These are phyloP conservation scores for Pyrenochaeta sp. DNA, from an alignment of 2,329 filamentous ascomycete species.

Conservation along the genomic window DNA sequence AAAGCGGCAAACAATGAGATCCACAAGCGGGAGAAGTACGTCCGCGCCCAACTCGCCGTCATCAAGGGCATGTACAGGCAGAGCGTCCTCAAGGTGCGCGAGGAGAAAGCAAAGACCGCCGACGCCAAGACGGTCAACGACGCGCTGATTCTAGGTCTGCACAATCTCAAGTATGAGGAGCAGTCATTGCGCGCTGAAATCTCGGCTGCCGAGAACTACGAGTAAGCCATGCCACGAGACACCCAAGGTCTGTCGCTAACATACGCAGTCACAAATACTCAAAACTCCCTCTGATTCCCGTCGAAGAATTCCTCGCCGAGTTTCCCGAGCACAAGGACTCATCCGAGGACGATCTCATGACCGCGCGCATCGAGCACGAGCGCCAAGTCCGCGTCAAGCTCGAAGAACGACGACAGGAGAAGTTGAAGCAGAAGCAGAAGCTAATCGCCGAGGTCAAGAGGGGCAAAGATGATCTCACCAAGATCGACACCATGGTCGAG, in stretches of 20 bases:
- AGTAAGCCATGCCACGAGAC: slow-evolving; percentile 61
- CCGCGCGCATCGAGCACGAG: slow-evolving; percentile 90
- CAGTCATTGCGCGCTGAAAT: slow-evolving; percentile 91
- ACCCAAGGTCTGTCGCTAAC: slow-evolving; percentile 17
- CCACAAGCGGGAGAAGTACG: slow-evolving; percentile 68
- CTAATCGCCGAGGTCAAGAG: slow-evolving; percentile 83
- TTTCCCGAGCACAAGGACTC: slow-evolving; percentile 77
- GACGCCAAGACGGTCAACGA: slow-evolving; percentile 92
- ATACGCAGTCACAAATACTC: slow-evolving; percentile 79
- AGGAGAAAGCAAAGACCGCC: slow-evolving; percentile 85
- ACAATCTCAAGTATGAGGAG: slow-evolving; percentile 97
- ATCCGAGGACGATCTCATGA: slow-evolving; percentile 83
- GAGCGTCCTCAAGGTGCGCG: slow-evolving; percentile 79
- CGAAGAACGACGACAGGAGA: slow-evolving; percentile 77
- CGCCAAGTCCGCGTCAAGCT: slow-evolving; percentile 81
- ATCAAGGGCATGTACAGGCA: slow-evolving; percentile 79
- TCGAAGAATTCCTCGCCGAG: slow-evolving; percentile 78
- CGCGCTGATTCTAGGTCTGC: slow-evolving; percentile 85
- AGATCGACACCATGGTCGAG: slow-evolving; percentile 89
- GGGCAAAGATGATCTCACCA: slow-evolving; percentile 90
- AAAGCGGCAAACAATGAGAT: slow-evolving; percentile 34
- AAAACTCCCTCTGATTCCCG: slow-evolving; percentile 81
- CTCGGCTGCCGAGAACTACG: slow-evolving; percentile 85
- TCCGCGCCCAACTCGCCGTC: slow-evolving; percentile 69
- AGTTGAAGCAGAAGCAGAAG: slow-evolving; percentile 70